Percentiles rank a stretch among this genome's conserved stretches.
Conservation (phyloP, 495 filamentous ascomycete genomes). For the Podospora pseudocomata region DNA sequence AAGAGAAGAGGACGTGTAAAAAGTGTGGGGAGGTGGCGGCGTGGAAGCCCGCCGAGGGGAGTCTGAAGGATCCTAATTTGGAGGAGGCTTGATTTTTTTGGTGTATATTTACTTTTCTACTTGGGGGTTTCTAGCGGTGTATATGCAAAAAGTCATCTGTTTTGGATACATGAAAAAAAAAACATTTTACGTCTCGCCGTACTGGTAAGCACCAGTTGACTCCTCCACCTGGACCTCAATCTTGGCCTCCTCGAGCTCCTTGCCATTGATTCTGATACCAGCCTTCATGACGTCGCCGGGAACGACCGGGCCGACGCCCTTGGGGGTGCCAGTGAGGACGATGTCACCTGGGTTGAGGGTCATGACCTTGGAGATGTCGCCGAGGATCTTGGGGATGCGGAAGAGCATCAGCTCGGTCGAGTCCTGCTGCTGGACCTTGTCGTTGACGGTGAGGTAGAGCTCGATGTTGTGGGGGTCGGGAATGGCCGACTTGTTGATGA, state of each 20-base stretch:
- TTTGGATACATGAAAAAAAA: not conserved
- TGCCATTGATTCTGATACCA: slow-evolving; percentile 74
- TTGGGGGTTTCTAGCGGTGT: not conserved
- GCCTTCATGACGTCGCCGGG: slow-evolving; percentile 87
- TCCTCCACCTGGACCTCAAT: slow-evolving; percentile 84
- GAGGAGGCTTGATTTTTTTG: slow-evolving; percentile 20
- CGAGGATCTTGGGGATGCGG: slow-evolving; percentile 76
- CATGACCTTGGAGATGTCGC: slow-evolving; percentile 92
- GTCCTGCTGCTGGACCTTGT: slow-evolving; percentile 71
- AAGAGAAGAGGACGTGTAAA: slow-evolving; percentile 70
- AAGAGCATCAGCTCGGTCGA: slow-evolving; percentile 90
- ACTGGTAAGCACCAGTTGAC: slow-evolving; percentile 51
- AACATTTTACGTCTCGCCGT: slow-evolving; percentile 54
- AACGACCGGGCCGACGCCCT: slow-evolving; percentile 84
- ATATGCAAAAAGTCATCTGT: not conserved
- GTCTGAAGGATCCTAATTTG: slow-evolving; percentile 51
- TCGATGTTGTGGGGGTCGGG: slow-evolving; percentile 85
- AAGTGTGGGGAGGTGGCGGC: slow-evolving; percentile 72
- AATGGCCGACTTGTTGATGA: slow-evolving; percentile 72
- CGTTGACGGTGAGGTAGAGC: slow-evolving; percentile 77
- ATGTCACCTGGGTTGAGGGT: slow-evolving; percentile 88
- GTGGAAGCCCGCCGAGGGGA: slow-evolving; percentile 46
- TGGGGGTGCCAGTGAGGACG: slow-evolving; percentile 91
- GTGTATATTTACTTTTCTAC: not conserved
- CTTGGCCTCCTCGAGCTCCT: slow-evolving; percentile 78